A percentile compares a stretch with the other conserved stretches of the same genome.
Conservation (phyloP, 108 stramenopile species). For the Hondaea fermentalgiana region DNA sequence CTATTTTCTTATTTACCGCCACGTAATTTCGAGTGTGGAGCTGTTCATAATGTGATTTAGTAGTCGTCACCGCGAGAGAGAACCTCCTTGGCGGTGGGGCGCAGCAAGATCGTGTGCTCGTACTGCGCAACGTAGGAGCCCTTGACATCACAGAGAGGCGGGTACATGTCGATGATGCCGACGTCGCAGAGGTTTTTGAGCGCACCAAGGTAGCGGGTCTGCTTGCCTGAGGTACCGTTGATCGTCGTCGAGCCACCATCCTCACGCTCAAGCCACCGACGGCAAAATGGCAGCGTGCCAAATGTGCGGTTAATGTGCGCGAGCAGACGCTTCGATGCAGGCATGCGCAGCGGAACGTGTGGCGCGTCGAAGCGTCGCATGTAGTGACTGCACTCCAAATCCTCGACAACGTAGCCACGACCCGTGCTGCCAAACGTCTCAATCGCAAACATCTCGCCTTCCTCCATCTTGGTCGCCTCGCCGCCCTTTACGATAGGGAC, state of each 20-base stretch:
- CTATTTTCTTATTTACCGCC: not conserved
- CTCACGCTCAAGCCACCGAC: constrained; percentile 92
- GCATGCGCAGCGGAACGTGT: constrained; percentile 84
- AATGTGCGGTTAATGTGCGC: constrained; percentile 98
- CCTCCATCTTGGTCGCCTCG: constrained; percentile 90
- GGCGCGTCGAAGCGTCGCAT: constrained; percentile 93
- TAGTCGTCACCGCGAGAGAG: constrained; percentile 94
- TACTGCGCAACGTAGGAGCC: constrained; percentile 96
- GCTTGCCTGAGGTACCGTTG: constrained; percentile 74
- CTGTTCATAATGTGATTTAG: constrained; percentile 40
- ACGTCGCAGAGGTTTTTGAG: constrained; percentile 94
- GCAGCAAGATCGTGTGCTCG: constrained; percentile 90
- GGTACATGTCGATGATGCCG: constrained; percentile 85
- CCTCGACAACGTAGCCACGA: constrained; percentile 89
- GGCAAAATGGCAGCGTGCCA: constrained; percentile 94
- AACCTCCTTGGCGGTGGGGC: constrained; percentile 95
- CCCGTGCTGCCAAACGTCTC: constrained; percentile 96
- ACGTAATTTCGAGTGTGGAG: not conserved
- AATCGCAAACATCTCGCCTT: constrained; percentile 94
- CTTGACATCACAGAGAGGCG: constrained; percentile 88
- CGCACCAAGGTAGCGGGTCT: constrained; percentile 93
- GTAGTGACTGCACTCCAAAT: constrained; percentile 96
- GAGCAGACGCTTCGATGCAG: constrained; percentile 75
- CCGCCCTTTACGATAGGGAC: constrained; percentile 90
- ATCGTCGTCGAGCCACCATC: constrained; percentile 80